A percentile compares a stretch with the other conserved stretches of the same genome.
Conservation (phyloP, 108 stramenopile species). For the Discostella pseudostelligera region DNA sequence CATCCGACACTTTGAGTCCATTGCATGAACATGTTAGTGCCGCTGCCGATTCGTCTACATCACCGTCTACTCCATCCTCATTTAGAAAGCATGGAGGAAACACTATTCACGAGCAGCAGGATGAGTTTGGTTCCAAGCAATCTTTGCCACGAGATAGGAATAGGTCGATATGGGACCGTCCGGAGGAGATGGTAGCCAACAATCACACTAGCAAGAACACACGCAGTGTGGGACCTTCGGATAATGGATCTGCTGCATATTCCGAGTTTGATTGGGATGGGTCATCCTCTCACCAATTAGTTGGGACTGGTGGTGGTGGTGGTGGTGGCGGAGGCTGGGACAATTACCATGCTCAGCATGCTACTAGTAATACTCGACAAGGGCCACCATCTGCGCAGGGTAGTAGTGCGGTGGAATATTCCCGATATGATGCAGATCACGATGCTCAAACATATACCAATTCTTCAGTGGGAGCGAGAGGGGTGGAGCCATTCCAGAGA, state of each 20-base stretch:
- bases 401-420: neutral
- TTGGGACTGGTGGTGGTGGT: slow-evolving; percentile 27
- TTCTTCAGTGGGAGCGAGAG: slow-evolving; percentile 9
- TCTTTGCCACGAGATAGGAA: neutral
- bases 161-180: slow-evolving; percentile 23
- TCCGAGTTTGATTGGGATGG: slow-evolving; percentile 69
- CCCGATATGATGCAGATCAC: neutral
- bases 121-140: slow-evolving; percentile 2
- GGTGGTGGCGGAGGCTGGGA: neutral
- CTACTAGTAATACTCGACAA: neutral
- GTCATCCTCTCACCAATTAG: slow-evolving; percentile 82
- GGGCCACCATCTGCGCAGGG: neutral
- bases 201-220: neutral
- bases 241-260: slow-evolving; percentile 61
- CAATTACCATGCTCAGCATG: slow-evolving; percentile 4
- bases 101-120: neutral
- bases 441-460: neutral
- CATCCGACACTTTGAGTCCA: neutral
- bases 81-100: neutral
- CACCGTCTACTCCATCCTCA: slow-evolving; percentile 2
- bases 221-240: neutral
- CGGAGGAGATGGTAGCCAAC: slow-evolving; percentile 13
- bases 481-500: neutral
- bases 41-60: slow-evolving; percentile 1
- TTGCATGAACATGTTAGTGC: slow-evolving; percentile 10